Conservation (phyloP, 108 stramenopile genomes). For the Licmophora abbreviata region DNA sequence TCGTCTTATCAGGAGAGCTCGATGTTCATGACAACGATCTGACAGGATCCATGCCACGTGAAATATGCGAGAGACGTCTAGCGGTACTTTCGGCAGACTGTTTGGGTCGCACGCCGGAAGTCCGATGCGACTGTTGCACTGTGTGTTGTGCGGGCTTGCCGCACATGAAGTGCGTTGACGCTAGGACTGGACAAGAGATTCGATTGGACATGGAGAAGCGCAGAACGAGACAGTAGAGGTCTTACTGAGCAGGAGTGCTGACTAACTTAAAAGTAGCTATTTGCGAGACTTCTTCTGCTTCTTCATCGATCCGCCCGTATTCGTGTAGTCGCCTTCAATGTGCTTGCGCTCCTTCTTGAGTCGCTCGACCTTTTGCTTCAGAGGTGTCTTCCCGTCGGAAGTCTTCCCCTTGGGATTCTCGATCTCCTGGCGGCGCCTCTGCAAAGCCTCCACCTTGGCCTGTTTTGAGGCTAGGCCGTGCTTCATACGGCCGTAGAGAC, state of each 20-base stretch:
- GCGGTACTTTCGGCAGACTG: slow-evolving; percentile 39
- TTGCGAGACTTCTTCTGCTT: slow-evolving; percentile 18
- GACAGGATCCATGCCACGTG: slow-evolving; percentile 42
- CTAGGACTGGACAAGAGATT: slow-evolving; percentile 28
- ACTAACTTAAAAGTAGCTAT: too few species aligned
- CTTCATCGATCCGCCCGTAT: slow-evolving; percentile 40
- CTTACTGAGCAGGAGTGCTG: too few species aligned
- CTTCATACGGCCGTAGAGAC: slow-evolving; percentile 90
- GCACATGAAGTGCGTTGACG: slow-evolving; percentile 34
- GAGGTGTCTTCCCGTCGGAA: slow-evolving; percentile 42
- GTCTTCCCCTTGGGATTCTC: slow-evolving; percentile 31
- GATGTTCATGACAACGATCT: slow-evolving; percentile 54
- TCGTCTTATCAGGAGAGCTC: slow-evolving; percentile 15
- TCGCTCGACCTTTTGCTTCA: slow-evolving; percentile 75
- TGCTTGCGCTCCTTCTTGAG: slow-evolving; percentile 37
- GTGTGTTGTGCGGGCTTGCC: slow-evolving; percentile 50
- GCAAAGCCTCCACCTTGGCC: slow-evolving; percentile 70
- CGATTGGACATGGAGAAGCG: neutral
- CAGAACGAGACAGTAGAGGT: too few species aligned
- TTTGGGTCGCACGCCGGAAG: slow-evolving; percentile 39
- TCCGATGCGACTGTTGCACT: slow-evolving; percentile 53
- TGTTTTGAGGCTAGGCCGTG: slow-evolving; percentile 82
- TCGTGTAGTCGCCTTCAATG: slow-evolving; percentile 36
- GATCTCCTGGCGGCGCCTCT: slow-evolving; percentile 62
- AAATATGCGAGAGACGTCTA: slow-evolving; percentile 43